A percentile compares a stretch with the other conserved stretches of the same genome.
These are phyloP conservation scores for Exophiala viscosa DNA, from an alignment of 2,329 filamentous ascomycete genomes.

Conservation along the genomic window DNA sequence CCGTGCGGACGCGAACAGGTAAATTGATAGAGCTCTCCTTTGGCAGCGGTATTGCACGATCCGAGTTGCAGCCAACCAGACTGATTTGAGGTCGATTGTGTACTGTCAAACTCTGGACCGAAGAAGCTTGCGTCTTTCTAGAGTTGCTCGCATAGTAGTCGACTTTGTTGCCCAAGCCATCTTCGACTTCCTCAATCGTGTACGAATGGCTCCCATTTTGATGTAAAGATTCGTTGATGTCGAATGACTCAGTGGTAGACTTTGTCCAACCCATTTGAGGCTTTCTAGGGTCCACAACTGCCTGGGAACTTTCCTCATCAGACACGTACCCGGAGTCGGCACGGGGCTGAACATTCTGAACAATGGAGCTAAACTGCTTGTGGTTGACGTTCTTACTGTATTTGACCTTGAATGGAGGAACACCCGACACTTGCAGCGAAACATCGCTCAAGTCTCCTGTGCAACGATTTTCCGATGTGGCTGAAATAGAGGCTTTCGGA, in stretches of 20 bases:
- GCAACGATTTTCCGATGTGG: slow-evolving; percentile 66
- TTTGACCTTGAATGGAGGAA: slow-evolving; percentile 84
- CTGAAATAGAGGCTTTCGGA: slow-evolving; percentile 71
- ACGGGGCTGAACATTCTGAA: slow-evolving; percentile 90
- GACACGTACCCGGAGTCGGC: slow-evolving; percentile 74
- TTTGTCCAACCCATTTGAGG: slow-evolving; percentile 70
- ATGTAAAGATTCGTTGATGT: slow-evolving; percentile 84
- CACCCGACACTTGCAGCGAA: slow-evolving; percentile 77
- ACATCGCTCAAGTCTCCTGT: slow-evolving; percentile 84
- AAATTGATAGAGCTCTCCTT: slow-evolving; percentile 51
- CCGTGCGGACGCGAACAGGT: slow-evolving; percentile 58
- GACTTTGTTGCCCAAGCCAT: slow-evolving; percentile 82
- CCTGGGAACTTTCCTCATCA: slow-evolving; percentile 55
- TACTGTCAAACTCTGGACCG: slow-evolving; percentile 76
- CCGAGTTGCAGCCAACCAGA: slow-evolving; percentile 72
- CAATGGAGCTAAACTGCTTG: slow-evolving; percentile 77
- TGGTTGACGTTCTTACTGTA: slow-evolving; percentile 87
- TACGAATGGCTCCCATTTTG: slow-evolving; percentile 81
- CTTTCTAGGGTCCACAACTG: slow-evolving; percentile 52
- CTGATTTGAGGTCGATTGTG: slow-evolving; percentile 77
- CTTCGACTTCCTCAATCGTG: slow-evolving; percentile 83
- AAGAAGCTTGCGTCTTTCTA: slow-evolving; percentile 51
- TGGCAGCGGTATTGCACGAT: slow-evolving; percentile 30
- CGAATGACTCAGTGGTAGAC: slow-evolving; percentile 69
- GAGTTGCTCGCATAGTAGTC: slow-evolving; percentile 54